These are phyloP conservation scores for Fusarium ambrosium DNA, from an alignment of 2,329 filamentous ascomycete genomes.

Conservation along the genomic window DNA sequence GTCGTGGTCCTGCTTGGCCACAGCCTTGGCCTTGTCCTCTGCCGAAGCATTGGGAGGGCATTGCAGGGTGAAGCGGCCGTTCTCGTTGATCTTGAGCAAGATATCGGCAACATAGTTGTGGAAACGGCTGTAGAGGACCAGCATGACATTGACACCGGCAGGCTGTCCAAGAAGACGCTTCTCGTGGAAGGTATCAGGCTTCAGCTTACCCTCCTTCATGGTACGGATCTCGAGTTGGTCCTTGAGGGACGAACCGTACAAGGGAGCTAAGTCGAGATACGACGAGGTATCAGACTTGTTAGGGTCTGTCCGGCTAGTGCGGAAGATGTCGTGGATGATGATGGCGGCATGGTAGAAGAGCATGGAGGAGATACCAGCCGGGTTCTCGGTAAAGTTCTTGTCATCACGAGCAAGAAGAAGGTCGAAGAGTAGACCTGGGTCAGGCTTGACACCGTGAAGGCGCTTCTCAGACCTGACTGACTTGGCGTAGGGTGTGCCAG, in stretches of 20 bases:
- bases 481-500: slow-evolving; percentile 77
- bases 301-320: slow-evolving; percentile 68
- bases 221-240: slow-evolving; percentile 75
- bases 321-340: slow-evolving; percentile 55
- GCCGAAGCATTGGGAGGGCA: slow-evolving; percentile 19
- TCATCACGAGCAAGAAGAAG: slow-evolving; percentile 71
- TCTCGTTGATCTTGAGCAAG: slow-evolving; percentile 75
- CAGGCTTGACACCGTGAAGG: slow-evolving; percentile 72
- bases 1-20: slow-evolving; percentile 63
- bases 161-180: slow-evolving; percentile 75
- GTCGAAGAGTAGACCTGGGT: slow-evolving; percentile 77
- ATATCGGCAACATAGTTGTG: slow-evolving; percentile 78
- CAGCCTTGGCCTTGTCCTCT: slow-evolving; percentile 51
- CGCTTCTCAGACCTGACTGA: slow-evolving; percentile 70
- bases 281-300: slow-evolving; percentile 77
- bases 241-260: slow-evolving; percentile 76
- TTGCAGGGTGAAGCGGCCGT: slow-evolving; percentile 65
- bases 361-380: slow-evolving; percentile 80
- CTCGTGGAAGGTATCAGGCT: slow-evolving; percentile 78
- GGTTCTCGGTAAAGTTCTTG: slow-evolving; percentile 70
- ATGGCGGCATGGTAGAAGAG: slow-evolving; percentile 82
- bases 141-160: slow-evolving; percentile 74
- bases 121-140: slow-evolving; percentile 78
- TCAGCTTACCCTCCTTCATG: slow-evolving; percentile 75
- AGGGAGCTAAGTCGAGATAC: slow-evolving; percentile 79